A percentile compares a stretch with the other conserved stretches of the same genome.
These are phyloP conservation scores for Solanum hybrid DNA, from an alignment of 305 asterid genomes.

Conservation along the genomic window DNA sequence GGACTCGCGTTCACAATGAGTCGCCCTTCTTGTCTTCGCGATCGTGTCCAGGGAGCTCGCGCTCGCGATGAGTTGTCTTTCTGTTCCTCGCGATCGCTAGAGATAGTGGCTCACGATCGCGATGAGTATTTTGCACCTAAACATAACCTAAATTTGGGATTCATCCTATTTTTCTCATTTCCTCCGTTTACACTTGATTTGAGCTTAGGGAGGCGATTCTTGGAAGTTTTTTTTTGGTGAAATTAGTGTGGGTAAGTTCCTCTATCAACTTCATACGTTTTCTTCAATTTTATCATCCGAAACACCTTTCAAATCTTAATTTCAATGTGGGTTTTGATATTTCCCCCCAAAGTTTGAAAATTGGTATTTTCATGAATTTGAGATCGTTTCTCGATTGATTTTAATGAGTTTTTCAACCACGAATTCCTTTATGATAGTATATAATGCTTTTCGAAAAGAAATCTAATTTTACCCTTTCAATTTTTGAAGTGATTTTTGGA, in stretches of 20 bases:
- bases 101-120: not conserved
- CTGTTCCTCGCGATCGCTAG: not conserved
- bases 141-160: not conserved
- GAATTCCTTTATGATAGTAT: not conserved
- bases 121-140: not conserved
- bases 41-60: not conserved
- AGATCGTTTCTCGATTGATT: not conserved
- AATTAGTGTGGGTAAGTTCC: not conserved
- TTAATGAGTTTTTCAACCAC: not conserved
- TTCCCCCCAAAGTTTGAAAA: not conserved
- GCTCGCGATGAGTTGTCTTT: not conserved
- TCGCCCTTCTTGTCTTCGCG: not conserved
- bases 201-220: not conserved
- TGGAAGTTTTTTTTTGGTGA: not conserved
- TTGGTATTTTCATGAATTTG: not conserved
- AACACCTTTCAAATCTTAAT: not conserved
- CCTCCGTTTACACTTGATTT: not conserved
- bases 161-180: not conserved
- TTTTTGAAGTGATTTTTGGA: not conserved
- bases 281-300: not conserved
- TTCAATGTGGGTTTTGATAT: not conserved
- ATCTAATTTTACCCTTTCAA: not conserved
- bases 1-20: not conserved
- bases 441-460: not conserved
- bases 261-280: not conserved